Conservation (phyloP, 768 basidiomycete species). For the Boletus vinaceobasis region DNA sequence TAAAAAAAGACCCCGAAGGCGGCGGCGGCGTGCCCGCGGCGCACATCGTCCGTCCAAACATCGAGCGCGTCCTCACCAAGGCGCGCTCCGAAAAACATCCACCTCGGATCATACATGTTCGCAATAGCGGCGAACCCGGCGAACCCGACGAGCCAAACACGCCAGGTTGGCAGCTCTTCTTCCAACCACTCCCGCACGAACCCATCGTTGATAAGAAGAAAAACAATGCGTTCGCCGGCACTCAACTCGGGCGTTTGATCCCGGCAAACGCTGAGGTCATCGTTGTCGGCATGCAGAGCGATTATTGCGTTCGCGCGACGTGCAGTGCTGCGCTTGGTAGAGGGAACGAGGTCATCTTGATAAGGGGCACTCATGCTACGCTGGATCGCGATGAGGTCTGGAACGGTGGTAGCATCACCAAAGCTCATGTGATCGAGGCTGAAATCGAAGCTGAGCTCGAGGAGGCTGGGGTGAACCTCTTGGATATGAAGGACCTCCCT, state of each 20-base stretch:
- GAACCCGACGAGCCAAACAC: slow-evolving; percentile 58
- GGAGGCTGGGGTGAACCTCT: slow-evolving; percentile 60
- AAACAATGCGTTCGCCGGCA: slow-evolving; percentile 69
- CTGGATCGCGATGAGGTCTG: slow-evolving; percentile 62
- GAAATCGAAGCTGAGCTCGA: slow-evolving; percentile 67
- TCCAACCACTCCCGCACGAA: slow-evolving; percentile 49
- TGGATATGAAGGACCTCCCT: slow-evolving; percentile 65
- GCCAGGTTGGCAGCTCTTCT: slow-evolving; percentile 60
- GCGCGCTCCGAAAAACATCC: slow-evolving; percentile 48
- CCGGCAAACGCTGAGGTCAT: slow-evolving; percentile 56
- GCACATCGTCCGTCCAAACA: slow-evolving; percentile 41
- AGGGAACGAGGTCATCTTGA: slow-evolving; percentile 64
- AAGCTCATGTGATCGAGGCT: slow-evolving; percentile 48
- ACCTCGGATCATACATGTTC: slow-evolving; percentile 63
- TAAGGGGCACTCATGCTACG: slow-evolving; percentile 64
- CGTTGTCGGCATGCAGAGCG: slow-evolving; percentile 65
- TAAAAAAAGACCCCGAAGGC: slow-evolving; percentile 41
- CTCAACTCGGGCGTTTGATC: slow-evolving; percentile 48
- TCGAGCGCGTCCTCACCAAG: slow-evolving; percentile 44
- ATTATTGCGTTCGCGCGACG: slow-evolving; percentile 56
- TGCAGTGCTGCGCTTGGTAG: slow-evolving; percentile 58
- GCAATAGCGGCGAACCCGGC: slow-evolving; percentile 59
- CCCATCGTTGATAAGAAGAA: slow-evolving; percentile 61
- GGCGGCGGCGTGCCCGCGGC: slow-evolving; percentile 56
- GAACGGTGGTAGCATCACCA: slow-evolving; percentile 53